phyloP scores from a whole-genome alignment of 1,139 yeast genomes.

The Debaryomyces fabryi region DNA sequence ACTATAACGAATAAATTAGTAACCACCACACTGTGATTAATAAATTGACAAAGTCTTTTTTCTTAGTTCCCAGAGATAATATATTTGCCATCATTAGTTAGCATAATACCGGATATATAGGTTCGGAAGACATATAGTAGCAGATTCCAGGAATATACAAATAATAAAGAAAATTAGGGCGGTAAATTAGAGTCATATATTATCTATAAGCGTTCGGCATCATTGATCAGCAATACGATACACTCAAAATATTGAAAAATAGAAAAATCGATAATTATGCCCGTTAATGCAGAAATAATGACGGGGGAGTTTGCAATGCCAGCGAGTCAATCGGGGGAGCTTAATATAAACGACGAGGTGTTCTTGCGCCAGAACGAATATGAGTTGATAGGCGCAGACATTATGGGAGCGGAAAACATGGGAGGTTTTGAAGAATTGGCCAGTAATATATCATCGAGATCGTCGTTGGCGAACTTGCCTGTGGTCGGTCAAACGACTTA shows the following conservation, averaged over 20 bases:
- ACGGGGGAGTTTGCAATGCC: constrained; percentile 3
- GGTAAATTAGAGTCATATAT: neutral
- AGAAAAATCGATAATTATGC: constrained; percentile 2
- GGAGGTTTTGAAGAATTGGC: neutral
- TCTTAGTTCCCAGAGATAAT: neutral
- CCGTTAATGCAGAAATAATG: constrained; percentile 2
- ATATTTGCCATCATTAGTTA: neutral
- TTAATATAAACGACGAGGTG: constrained; percentile 10
- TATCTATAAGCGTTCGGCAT: constrained; percentile 3
- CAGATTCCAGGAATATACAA: neutral
- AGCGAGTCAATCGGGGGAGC: constrained; percentile 2
- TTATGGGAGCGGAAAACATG: neutral
- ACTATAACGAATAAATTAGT: constrained; percentile 4
- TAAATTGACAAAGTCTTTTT: constrained; percentile 1
- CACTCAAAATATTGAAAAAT: neutral
- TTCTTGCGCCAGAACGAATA: constrained; percentile 6
- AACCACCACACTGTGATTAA: constrained; percentile 6
- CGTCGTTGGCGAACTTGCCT: constrained; percentile 6
- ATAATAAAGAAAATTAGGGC: neutral
- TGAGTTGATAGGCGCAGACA: neutral
- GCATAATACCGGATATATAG: neutral
- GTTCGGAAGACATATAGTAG: neutral
- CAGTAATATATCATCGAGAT: constrained; percentile 7
- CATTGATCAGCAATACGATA: constrained; percentile 1
- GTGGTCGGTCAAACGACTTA: neutral